Evolutionary conservation across 345 rosid genomes (phyloP).

Genomic region (Syzygium grande): DNA sequence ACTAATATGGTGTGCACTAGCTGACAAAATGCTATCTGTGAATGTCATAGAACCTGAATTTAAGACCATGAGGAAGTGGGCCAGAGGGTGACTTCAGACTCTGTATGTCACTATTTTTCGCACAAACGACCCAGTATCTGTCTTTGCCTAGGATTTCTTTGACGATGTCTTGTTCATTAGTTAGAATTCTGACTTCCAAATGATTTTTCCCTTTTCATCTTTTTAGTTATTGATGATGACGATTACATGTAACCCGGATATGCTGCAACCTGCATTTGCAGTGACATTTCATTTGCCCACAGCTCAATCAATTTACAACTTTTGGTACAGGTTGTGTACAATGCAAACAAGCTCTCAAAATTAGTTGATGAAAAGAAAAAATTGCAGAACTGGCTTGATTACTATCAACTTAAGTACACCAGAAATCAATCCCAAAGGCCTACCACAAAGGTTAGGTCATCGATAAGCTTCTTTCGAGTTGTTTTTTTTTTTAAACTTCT

Average conservation of each 20-base stretch:
- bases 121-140: background rate
- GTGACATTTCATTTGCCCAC: background rate
- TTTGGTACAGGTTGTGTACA: conserved; percentile 57
- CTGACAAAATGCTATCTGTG: background rate
- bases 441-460: conserved; percentile 34
- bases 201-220: background rate
- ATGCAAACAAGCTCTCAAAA: conserved; percentile 62
- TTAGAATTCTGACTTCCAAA: background rate
- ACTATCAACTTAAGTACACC: conserved; percentile 59
- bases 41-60: background rate
- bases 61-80: background rate
- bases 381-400: conserved; percentile 79
- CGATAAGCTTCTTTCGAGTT: background rate
- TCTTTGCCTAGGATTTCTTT: background rate
- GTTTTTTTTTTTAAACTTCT: background rate
- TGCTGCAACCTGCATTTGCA: background rate
- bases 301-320: background rate
- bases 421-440: conserved; percentile 58
- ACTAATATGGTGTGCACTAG: background rate
- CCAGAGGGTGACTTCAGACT: background rate
- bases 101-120: background rate
- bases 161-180: background rate
- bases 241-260: background rate
- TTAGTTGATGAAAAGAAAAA: conserved; percentile 56
- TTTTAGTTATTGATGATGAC: background rate